Percentiles rank a stretch among this genome's conserved stretches.
phyloP scores from a whole-genome alignment of 73 alveolate genomes.

The Paramecium bursaria region DNA sequence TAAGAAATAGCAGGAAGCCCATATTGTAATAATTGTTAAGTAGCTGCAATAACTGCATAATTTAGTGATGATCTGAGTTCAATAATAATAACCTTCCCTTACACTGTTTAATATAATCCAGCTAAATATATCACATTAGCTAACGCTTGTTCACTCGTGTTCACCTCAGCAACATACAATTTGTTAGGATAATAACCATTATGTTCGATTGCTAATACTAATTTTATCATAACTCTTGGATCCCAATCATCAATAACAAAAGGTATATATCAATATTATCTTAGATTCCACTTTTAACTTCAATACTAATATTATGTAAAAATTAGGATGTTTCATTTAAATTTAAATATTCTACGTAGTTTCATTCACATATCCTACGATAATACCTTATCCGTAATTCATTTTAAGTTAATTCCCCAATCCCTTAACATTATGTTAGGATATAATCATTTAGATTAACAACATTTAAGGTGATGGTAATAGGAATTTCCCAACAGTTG shows the following conservation, averaged over 20 bases:
- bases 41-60: conserved; percentile 27
- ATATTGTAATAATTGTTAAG: conserved; percentile 1
- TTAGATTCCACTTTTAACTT: too few relatives aligned
- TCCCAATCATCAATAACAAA: too few relatives aligned
- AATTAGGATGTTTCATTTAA: background rate
- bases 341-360: background rate
- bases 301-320: background rate
- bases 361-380: background rate
- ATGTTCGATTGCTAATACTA: too few relatives aligned
- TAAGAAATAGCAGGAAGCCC: background rate
- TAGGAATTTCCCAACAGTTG: background rate
- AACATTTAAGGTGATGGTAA: conserved; percentile 3
- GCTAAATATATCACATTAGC: background rate
- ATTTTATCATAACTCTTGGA: too few relatives aligned
- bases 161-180: too few relatives aligned
- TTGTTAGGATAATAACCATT: too few relatives aligned
- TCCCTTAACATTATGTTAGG: background rate
- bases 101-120: background rate
- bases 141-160: conserved; percentile 17
- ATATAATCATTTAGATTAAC: background rate
- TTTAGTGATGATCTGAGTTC: conserved; percentile 3
- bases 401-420: background rate
- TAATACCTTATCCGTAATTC: background rate
- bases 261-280: too few relatives aligned
- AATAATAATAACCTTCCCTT: background rate